Evolutionary conservation across 192 early-diverging fungal genomes (phyloP), one percentile per base, ranked within the genome.

Genomic region (Linnemannia elongata): DNA sequence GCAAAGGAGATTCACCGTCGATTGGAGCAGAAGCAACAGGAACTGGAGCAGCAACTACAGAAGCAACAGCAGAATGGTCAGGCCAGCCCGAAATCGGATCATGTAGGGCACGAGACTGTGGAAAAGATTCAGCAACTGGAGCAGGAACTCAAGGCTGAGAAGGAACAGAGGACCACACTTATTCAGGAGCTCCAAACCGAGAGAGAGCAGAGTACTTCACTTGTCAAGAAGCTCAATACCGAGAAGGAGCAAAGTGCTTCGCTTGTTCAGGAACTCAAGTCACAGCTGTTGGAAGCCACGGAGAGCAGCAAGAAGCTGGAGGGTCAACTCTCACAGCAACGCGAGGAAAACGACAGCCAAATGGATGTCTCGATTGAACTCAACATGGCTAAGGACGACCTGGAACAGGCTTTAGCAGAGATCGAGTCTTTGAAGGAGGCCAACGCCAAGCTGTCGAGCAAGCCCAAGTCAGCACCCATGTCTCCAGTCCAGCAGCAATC

Each of bases 321-420:
- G 35, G 73, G 39, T 39, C 72, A 78, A 30, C 30, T 85, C 20
- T 52, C 72, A 49, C 44, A 82, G 22, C 82, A 82, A 35, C 55
- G 52, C 0, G 76, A 77, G 41, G 79, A 74, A 9, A 81, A 27
- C 69, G 76, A 87, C n/a, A 70, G 30, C 17, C 80, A 78, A 20
- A 63, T 45, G 30, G 76, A 77, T 17, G 22, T 87, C 7, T 73
- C 83, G 8, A 85, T 85, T 24, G 78, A 85, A 27, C 57, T 87
- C 17, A 76, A 87, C 44, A 71, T 78, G 75, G 57, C 76, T 7
- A 87, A 75, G 47, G 85, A 75, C 10, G 83, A 80, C 33, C 83
- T 85, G 27, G 78, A 80, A 70, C 73, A 85, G 39, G 78, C 83
- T 2, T 80, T 76, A 22, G 74, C 69, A 22, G 83, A 85, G 36